Base-by-base conservation (phyloP, 192 early-diverging fungal genomes). In the Coemansia sp. region DNA sequence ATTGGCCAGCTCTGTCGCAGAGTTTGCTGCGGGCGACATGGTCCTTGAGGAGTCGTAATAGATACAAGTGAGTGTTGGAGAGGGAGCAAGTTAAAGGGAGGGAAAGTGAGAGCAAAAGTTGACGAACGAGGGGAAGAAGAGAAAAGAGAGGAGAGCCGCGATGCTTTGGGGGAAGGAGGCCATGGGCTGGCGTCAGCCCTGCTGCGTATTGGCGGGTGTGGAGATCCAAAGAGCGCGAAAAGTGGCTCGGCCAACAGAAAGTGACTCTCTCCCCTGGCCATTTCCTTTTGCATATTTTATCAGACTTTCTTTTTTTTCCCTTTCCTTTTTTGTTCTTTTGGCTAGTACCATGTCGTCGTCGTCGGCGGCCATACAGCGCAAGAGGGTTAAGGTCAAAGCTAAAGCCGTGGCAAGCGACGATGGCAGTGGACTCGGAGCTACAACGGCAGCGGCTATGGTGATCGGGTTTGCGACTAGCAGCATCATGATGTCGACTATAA, bases 21-120 rank as follows among this genome's bases (percentile, higher is more conserved):
- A 41, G 74, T 73, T 76, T 76, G 74, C 38, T 9, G 74, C 58
- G 3, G 79, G 79, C 33, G 79, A 76, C 79, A 81, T 81, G 66
- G 43, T 65, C 50, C 50, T 27, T 53, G 50, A 8, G 40, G 43
- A 46, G 22, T 15, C 36, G 11, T 16, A 62, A 39, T 22, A 49
- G 36, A 46, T 57, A 33, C 41, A 36, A 22, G 66, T 15, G 41
- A 11, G 55, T 16, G 71, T 41, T 36, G 65, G 20, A 24, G 41
- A 44, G 15, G 12, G 53, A 41, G 11, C 27, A 55, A 61, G 53
- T 24, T 22, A 34, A 50, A 62, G n/a, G 29, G 58, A 36, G 36
- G 36, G 36, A 38, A 38, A 38, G 36, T 6, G 36, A 38, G 36
- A 38, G 36, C 36, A 38, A 38, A 38, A 39, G 34, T 52, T 29